Base-by-base conservation (phyloP, 148 eudicot genomes). In the Gaultheria prostrata region DNA sequence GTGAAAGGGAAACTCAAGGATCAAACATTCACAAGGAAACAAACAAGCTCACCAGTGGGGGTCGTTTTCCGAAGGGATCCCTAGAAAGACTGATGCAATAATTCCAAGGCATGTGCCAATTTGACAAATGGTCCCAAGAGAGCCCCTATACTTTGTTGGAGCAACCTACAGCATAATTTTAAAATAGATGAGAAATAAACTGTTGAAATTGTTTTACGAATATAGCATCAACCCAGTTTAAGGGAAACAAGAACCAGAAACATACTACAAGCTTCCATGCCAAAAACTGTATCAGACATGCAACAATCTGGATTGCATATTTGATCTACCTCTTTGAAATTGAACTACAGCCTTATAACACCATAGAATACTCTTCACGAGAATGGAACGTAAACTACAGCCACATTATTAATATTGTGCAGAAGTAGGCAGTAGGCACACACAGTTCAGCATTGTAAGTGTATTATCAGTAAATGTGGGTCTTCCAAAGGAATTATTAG, bases 61-160 rank as follows among this genome's bases (percentile, higher is more conserved):
- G 90, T 93, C 94, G 85, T 79, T 83, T 86, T 94, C 93, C 45
- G 92, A 89, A 65, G 92, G 88, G 82, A 90, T 89, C 28, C 88
- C 98, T 80, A 93, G 70, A 85, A 85, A 88, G 56, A 94, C 90
- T 76, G 98, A 94, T 71, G 87, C 89, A 82, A 94, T 92, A 53
- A 94, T 94, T 83, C 98, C 98, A 82, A 92, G 87, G 90, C 94
- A 94, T 48, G 98, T 94, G 67, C 98, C 94, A 81, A 94, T 89
- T 86, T 94, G 98, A 83, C 94, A 89, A 45, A 94, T 84, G 80
- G 92, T 89, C 82, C 96, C 98, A 89, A 94, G 82, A 26, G 92
- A 93, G 63, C 98, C 98, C 87, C 98, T 89, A 82, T 89, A 93
- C 82, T 91, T 93, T 51, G 98, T 93, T 51, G 98, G 96, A 85